Conservation (phyloP, 768 basidiomycete genomes). For the Suillus sp. region DNA sequence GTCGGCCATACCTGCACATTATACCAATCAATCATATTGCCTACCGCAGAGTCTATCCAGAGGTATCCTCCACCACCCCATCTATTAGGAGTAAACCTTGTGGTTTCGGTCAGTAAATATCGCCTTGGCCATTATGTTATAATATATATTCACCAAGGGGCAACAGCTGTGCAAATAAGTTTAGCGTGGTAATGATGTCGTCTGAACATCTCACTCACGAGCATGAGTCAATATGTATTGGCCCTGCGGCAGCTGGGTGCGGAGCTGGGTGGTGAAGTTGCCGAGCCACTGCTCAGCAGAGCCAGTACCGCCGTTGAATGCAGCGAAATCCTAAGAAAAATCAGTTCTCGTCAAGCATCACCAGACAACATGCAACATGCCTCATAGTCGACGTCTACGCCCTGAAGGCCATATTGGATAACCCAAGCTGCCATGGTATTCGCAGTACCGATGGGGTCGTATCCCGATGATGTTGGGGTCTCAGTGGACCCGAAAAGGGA, state of each 20-base stretch:
- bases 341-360: conserved; percentile 2
- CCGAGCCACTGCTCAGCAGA: conserved; percentile 39
- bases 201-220: conserved; percentile 27
- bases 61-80: conserved; percentile 44
- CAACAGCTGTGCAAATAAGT: conserved; percentile 33
- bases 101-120: neutral
- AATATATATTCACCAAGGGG: conserved; percentile 35
- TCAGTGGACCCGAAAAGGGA: conserved; percentile 51
- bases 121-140: neutral
- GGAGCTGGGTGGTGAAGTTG: conserved; percentile 35
- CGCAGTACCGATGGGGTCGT: conserved; percentile 42
- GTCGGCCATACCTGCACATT: conserved; percentile 40
- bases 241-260: conserved; percentile 34
- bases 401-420: conserved; percentile 48
- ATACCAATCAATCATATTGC: conserved; percentile 46
- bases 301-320: conserved; percentile 38
- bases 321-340: conserved; percentile 31
- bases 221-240: conserved; percentile 39
- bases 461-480: conserved; percentile 44
- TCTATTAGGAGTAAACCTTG: conserved; percentile 34
- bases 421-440: conserved; percentile 49
- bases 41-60: conserved; percentile 37
- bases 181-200: neutral
- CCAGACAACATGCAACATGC: conserved; percentile 16
- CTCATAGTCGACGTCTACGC: conserved; percentile 59